Evolutionary conservation across 2,329 filamentous ascomycete genomes (phyloP).

Genomic region (Cladophialophora carrionii): DNA sequence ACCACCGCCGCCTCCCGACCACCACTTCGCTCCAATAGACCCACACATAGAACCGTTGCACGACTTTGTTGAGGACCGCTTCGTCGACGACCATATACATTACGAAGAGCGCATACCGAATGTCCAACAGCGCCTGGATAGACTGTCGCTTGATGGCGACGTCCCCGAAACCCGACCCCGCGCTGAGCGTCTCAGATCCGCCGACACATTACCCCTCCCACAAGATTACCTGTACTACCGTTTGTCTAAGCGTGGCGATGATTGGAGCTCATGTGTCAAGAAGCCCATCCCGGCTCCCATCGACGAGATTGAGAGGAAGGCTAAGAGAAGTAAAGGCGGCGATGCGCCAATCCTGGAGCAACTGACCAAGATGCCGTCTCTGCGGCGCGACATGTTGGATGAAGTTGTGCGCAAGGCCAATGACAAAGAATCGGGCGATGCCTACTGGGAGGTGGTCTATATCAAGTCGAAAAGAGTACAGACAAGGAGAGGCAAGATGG

Average conservation of each 20-base stretch:
- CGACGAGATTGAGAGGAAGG: conserved; percentile 32
- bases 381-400: conserved; percentile 29
- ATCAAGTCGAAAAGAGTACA: conserved; percentile 29
- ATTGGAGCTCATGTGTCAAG: conserved; percentile 27
- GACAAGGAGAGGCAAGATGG: conserved; percentile 20
- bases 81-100: conserved; percentile 14
- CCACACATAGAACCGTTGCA: conserved; percentile 16
- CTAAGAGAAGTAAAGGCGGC: conserved; percentile 24
- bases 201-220: conserved; percentile 13
- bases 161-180: conserved; percentile 21
- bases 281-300: conserved; percentile 23
- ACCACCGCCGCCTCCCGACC: conserved; percentile 27
- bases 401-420: conserved; percentile 25
- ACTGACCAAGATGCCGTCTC: conserved; percentile 25
- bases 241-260: conserved; percentile 28
- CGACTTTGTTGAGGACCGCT: conserved; percentile 17
- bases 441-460: conserved; percentile 30
- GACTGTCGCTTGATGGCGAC: conserved; percentile 28
- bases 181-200: conserved; percentile 15
- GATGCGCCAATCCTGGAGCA: conserved; percentile 29
- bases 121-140: conserved; percentile 29
- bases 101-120: conserved; percentile 30
- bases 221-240: conserved; percentile 33
- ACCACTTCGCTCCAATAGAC: conserved; percentile 27
- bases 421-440: conserved; percentile 25